phyloP scores from a whole-genome alignment of 2,329 filamentous ascomycete species.

The Trichophaea hybrida region DNA sequence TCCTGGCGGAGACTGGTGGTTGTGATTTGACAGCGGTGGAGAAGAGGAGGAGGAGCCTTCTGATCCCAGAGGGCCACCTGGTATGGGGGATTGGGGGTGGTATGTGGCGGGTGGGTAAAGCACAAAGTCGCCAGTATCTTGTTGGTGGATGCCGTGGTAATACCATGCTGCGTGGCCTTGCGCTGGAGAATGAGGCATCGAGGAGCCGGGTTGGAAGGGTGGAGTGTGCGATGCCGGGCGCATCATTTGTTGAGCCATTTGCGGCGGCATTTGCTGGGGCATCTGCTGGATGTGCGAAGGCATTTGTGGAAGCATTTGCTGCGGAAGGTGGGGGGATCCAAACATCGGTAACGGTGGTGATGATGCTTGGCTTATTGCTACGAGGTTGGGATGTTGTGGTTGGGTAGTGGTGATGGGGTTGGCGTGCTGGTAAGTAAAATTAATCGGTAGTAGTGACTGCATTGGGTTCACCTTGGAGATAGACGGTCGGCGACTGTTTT shows the following conservation, averaged over 20 bases:
- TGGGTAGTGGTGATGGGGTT: background rate
- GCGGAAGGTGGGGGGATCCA: background rate
- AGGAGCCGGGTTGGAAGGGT: background rate
- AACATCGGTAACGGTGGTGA: background rate
- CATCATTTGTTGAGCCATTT: background rate
- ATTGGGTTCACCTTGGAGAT: background rate
- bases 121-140: background rate
- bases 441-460: background rate
- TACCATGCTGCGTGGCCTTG: background rate
- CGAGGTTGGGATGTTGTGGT: background rate
- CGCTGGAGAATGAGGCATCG: background rate
- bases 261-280: background rate
- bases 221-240: background rate
- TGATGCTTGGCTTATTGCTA: background rate
- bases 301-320: background rate
- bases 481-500: background rate
- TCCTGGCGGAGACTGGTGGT: background rate
- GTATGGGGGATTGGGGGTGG: background rate
- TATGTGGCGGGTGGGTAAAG: background rate
- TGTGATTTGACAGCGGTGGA: background rate
- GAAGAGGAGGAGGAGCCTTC: no score
- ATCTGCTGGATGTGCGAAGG: background rate
- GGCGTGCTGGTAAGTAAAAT: background rate
- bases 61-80: background rate
- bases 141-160: background rate